phyloP scores from a whole-genome alignment of 257 asterid genomes.

The Prunella vulgaris region DNA sequence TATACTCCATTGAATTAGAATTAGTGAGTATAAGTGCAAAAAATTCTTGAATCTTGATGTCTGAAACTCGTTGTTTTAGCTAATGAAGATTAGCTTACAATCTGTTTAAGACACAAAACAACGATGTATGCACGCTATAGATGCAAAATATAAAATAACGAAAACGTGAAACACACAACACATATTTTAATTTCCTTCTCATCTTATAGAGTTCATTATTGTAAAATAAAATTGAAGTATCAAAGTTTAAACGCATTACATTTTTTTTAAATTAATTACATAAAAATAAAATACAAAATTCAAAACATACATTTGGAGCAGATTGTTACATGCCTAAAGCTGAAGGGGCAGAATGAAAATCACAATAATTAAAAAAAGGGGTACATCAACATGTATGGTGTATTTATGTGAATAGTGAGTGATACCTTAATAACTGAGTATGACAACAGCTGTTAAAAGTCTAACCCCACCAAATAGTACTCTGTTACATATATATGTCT shows the following conservation, averaged over 20 bases:
- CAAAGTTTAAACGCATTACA: background rate
- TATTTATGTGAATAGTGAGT: background rate
- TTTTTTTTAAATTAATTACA: background rate
- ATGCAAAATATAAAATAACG: no score
- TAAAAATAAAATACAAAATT: background rate
- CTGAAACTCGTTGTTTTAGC: no score
- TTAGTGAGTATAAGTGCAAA: no score
- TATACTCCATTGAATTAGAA: no score
- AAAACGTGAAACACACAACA: no score
- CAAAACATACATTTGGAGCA: background rate
- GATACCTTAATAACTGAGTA: slow-evolving; percentile 28
- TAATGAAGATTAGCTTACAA: no score
- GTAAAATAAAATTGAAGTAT: background rate
- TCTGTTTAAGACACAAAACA: no score
- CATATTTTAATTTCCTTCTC: no score
- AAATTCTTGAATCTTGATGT: no score
- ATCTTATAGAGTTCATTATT: no score
- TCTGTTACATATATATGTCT: slow-evolving; percentile 14
- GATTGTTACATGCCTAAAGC: background rate
- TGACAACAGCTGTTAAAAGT: slow-evolving; percentile 26
- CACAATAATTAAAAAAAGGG: background rate
- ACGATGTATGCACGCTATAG: no score
- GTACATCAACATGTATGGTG: background rate
- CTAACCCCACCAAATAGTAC: slow-evolving; percentile 20
- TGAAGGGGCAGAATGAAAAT: background rate